Base-by-base conservation (phyloP, 371 early-diverging fungal genomes). In the Rhizopus sp. region DNA sequence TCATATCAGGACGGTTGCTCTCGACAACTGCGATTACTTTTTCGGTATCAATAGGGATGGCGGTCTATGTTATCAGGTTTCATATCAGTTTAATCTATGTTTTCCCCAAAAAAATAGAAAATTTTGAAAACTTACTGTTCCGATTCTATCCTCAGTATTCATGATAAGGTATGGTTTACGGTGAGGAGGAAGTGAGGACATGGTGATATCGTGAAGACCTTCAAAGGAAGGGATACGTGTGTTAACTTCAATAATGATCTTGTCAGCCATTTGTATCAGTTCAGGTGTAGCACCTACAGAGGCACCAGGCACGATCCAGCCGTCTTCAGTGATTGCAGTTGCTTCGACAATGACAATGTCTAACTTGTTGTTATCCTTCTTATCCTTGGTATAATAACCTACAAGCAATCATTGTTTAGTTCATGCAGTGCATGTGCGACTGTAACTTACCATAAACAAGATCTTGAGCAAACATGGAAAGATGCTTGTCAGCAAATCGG, bases 401-500 rank as follows among this genome's bases (percentile, higher is more conserved):
- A 50, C 13, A 5, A 50, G 29, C 30, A 51, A 23, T 32, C 30
- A 37, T 46, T 42, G 17, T 50, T 47, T 47, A 4, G 37, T 13
- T 45, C 12, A 40, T 9, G 13, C 50, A 15, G 13, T 12, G 37
- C 35, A 7, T 33, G 34, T 41, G 42, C 15, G 33, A 42, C n/a
- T 33, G 15, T 8, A 15, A 15, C 57, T 58, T 69, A 76, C 77
- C 79, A 58, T 78, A 78, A 8, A 75, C 65, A 44, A 78, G 60
- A 56, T 78, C 81, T 53, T 78, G 78, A 53, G 81, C 75, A 52
- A 81, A 81, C 76, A 78, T 76, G 37, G 81, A 81, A 63, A 81
- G 66, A 63, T 81, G 81, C 62, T 81, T 81, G 59, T 81, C 81
- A 31, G 81, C 81, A 67, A 81, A 81, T n/a, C 74, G 72, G 57